A percentile compares a stretch with the other conserved stretches of the same genome.
Conservation (phyloP, 2,329 filamentous ascomycete genomes). For the Neofusicoccum kwambonambiense region DNA sequence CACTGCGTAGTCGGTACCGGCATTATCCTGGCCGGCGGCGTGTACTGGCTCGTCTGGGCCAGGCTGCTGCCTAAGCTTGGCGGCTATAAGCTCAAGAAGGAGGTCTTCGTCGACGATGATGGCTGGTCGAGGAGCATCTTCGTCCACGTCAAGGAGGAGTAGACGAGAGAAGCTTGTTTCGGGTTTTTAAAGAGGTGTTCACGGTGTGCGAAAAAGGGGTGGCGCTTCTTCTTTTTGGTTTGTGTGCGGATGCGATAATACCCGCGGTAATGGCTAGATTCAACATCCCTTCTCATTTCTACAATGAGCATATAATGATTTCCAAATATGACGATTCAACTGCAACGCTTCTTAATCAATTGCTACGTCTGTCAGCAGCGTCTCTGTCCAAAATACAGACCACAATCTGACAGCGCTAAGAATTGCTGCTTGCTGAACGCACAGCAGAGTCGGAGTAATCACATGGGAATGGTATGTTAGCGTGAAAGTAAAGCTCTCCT, state of each 20-base stretch:
- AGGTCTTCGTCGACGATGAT: slow-evolving; percentile 34
- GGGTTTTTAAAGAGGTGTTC: neutral
- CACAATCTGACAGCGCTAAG: too few relatives aligned
- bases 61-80: slow-evolving; percentile 47
- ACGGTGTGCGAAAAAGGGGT: neutral
- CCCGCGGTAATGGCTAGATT: slow-evolving; percentile 4
- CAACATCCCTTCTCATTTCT: slow-evolving; percentile 4
- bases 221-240: neutral
- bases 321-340: neutral
- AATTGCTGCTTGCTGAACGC: too few relatives aligned
- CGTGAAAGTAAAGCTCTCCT: slow-evolving; percentile 15
- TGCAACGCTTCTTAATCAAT: neutral
- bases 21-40: slow-evolving; percentile 49
- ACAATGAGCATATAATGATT: neutral
- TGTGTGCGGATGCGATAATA: neutral
- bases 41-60: slow-evolving; percentile 55
- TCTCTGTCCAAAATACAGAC: too few relatives aligned
- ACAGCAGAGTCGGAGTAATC: too few relatives aligned
- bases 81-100: slow-evolving; percentile 36
- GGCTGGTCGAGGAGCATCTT: slow-evolving; percentile 43
- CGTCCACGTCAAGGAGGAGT: slow-evolving; percentile 23
- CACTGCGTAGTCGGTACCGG: slow-evolving; percentile 54
- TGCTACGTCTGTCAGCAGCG: too few relatives aligned
- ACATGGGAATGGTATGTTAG: neutral
- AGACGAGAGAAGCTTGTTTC: neutral